Conservation (phyloP, 2,329 filamentous ascomycete genomes). For the Shiraia bambusicola region DNA sequence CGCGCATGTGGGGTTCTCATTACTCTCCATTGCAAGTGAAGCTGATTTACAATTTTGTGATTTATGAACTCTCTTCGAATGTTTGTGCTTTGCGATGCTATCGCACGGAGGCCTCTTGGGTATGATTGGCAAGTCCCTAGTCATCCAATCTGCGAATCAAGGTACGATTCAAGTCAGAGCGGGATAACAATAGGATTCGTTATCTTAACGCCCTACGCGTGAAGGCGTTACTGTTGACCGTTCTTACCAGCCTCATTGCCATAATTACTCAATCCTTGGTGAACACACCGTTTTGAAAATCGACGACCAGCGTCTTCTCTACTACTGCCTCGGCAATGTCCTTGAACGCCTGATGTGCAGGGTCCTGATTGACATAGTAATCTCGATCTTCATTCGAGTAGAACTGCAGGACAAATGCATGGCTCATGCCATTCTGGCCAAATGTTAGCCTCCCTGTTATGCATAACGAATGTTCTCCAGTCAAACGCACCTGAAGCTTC, state of each 20-base stretch:
- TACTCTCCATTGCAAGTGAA: too few relatives aligned
- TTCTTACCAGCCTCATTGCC: too few relatives aligned
- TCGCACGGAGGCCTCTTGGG: too few relatives aligned
- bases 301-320: slow-evolving; percentile 46
- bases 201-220: too few relatives aligned
- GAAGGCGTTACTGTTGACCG: too few relatives aligned
- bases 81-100: too few relatives aligned
- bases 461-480: neutral
- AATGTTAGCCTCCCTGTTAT: slow-evolving; percentile 47
- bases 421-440: slow-evolving; percentile 45
- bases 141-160: too few relatives aligned
- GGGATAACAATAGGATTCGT: too few relatives aligned
- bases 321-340: slow-evolving; percentile 34
- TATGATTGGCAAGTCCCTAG: too few relatives aligned
- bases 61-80: neutral
- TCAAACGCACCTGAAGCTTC: slow-evolving; percentile 30
- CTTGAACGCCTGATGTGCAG: slow-evolving; percentile 45
- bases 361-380: slow-evolving; percentile 48
- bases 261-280: slow-evolving; percentile 5
- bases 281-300: slow-evolving; percentile 42
- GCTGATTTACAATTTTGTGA: too few relatives aligned
- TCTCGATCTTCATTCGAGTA: slow-evolving; percentile 44
- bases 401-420: slow-evolving; percentile 49
- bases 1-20: too few relatives aligned
- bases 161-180: too few relatives aligned